Base-by-base conservation (phyloP, 257 asterid genomes). In the Solanum tarapatanum region DNA sequence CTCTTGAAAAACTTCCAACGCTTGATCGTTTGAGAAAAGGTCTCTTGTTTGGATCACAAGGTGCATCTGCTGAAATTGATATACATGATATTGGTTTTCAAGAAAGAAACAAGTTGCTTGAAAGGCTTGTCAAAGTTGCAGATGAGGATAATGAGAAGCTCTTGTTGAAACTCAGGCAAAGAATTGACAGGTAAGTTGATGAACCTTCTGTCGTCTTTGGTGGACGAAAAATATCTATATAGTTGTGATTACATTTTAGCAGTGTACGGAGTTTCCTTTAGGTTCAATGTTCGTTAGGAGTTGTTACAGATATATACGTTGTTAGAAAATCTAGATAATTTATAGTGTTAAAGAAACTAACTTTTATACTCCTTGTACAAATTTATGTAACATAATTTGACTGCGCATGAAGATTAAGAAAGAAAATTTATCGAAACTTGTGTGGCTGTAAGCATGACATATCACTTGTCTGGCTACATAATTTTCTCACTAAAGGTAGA, bases 121-220 rank as follows among this genome's bases (percentile, higher is more conserved):
- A 95, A 82, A 92, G 94, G 72, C 82, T 95, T 77, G 94, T 94
- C 41, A 92, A 87, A 26, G 90, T 84, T 41, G 94, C 93, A 2
- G 95, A 94, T n/a, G 96, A 93, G 30, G 98, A 95, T 83, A 94
- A 95, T 37, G 97, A 94, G 87, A 92, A 90, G 89, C 92, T 95
- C 89, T 85, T 94, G 89, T 36, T 87, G 36, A 94, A 92, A 86
- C 95, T 92, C 87, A 91, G 90, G 77, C 89, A 92, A 36, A 90
- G 98, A 55, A 83, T 93, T 77, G 94, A 95, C 28, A 92, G 97
- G 98, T 77, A 77, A 41, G 62, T 37, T 7, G 28, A 41, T 41
- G 58, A 7, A 37, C 10, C 26, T 72, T 8, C n/a, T 74, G 28
- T 35, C 1, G 2, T 64, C 30, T 64, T 64, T 36, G 48, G 6